Evolutionary conservation across 192 early-diverging fungal genomes (phyloP).

Genomic region (Pilaira anomala): DNA sequence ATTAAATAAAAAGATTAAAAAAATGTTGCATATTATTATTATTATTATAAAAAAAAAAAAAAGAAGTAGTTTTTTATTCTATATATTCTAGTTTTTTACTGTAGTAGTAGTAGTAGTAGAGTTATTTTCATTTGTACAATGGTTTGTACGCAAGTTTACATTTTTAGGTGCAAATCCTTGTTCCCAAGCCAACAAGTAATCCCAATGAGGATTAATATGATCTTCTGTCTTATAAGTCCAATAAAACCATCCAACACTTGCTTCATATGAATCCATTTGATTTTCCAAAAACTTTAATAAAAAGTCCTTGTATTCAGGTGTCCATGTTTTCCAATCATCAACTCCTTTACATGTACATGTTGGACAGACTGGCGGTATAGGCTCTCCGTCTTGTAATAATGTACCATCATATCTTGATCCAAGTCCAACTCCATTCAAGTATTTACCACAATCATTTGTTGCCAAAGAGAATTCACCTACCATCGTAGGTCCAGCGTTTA

Average conservation of each 20-base stretch:
- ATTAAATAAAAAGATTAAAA: constrained; percentile 7
- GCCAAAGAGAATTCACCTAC: constrained; percentile 73
- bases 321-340: constrained; percentile 46
- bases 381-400: constrained; percentile 26
- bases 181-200: constrained; percentile 60
- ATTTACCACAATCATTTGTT: constrained; percentile 71
- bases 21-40: too few species aligned
- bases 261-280: constrained; percentile 64
- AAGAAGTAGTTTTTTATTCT: not conserved
- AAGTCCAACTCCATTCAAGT: constrained; percentile 62
- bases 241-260: constrained; percentile 60
- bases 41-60: not conserved
- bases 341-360: constrained; percentile 54
- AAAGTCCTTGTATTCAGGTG: constrained; percentile 41
- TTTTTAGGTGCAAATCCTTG: constrained; percentile 66
- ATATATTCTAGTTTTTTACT: not conserved
- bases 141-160: constrained; percentile 28
- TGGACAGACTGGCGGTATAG: constrained; percentile 35
- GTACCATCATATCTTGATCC: constrained; percentile 66
- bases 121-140: constrained; percentile 8
- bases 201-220: constrained; percentile 64
- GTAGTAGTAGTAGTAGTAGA: not conserved
- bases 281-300: constrained; percentile 49
- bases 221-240: constrained; percentile 73
- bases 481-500: constrained; percentile 54